Base-by-base conservation (phyloP, 2,329 filamentous ascomycete genomes). In the Tolypocladium ovalisporum region DNA sequence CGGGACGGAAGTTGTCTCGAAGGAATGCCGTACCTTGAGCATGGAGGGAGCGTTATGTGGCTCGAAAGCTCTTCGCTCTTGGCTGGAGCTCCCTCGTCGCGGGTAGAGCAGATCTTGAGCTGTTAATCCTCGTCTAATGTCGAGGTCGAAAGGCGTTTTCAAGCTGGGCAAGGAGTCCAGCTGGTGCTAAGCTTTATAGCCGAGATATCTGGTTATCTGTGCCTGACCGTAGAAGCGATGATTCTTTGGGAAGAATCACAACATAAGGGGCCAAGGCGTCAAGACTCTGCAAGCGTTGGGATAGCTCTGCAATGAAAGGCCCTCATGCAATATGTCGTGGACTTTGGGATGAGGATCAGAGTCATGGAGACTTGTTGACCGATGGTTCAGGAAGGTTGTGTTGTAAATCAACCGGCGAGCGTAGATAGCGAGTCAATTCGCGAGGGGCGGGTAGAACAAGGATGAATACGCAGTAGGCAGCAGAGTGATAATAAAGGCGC, bases 61-160 rank as follows among this genome's bases (percentile, higher is more conserved):
- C 57, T 56, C 73, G n/a, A 76, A 77, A 76, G 76, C 67, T 73
- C n/a, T n/a, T n/a, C n/a, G n/a, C n/a, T 76, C 73, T 76, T 72
- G 73, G 44, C 49, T 42, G 22, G 35, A 17, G 35, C 32, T 49
- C 24, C 36, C 19, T 40, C n/a, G 27, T 40, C 49, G 9, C 53
- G 27, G 19, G 39, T 27, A 15, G 19, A 24, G 15, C 15, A 22
- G 17, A n/a, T n/a, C n/a, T n/a, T n/a, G n/a, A n/a, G n/a, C n/a
- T n/a, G n/a, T n/a, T n/a, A n/a, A n/a, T n/a, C n/a, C n/a, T n/a
- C n/a, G n/a, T n/a, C n/a, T n/a, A n/a, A 27, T 12, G 22, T 29
- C 29, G 47, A 34, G 17, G 10, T 49, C 29, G 47, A 34, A 19
- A 47, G 9, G 29, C 3, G 10, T 4, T 15, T 34, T 4, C 4